phyloP scores from a whole-genome alignment of 225 moss, liverwort and hornwort species.

The Straminergon stramineum region DNA sequence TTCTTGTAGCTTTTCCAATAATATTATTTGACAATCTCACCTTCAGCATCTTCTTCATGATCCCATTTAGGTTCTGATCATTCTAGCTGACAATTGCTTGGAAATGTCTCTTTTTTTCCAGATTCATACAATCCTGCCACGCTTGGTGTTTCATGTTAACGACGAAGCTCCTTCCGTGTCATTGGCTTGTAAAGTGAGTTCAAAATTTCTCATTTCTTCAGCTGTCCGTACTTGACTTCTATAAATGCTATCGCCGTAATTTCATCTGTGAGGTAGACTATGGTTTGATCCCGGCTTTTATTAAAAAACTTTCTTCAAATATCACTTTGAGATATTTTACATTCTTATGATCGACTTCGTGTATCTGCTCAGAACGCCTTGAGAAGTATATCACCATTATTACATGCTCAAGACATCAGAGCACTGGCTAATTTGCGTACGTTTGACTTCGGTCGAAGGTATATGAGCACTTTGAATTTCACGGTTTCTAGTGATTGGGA shows the following conservation, averaged over 20 bases:
- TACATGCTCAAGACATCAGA: conserved; percentile 71
- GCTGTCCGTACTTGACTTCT: neutral
- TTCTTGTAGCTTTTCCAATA: neutral
- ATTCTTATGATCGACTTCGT: neutral
- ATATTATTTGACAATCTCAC: neutral
- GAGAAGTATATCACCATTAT: conserved; percentile 62
- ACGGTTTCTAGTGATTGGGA: neutral
- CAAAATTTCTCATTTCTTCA: neutral
- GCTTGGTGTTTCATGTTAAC: conserved; percentile 83
- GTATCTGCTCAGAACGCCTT: conserved; percentile 53
- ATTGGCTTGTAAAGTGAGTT: conserved; percentile 73
- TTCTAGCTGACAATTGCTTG: neutral
- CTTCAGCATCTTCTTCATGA: neutral
- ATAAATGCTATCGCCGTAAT: neutral
- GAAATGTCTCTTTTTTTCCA: conserved; percentile 1
- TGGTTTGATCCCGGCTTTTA: neutral
- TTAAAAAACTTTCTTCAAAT: neutral
- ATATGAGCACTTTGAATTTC: neutral
- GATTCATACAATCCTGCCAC: conserved; percentile 74
- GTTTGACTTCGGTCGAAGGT: conserved; percentile 41
- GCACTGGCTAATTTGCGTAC: conserved; percentile 62
- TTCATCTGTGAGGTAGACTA: neutral
- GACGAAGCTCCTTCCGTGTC: conserved; percentile 88
- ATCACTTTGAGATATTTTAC: neutral
- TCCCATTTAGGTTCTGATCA: neutral